These are phyloP conservation scores for Omphalotus olearius DNA, from an alignment of 1,284 basidiomycete genomes.

Conservation along the genomic window DNA sequence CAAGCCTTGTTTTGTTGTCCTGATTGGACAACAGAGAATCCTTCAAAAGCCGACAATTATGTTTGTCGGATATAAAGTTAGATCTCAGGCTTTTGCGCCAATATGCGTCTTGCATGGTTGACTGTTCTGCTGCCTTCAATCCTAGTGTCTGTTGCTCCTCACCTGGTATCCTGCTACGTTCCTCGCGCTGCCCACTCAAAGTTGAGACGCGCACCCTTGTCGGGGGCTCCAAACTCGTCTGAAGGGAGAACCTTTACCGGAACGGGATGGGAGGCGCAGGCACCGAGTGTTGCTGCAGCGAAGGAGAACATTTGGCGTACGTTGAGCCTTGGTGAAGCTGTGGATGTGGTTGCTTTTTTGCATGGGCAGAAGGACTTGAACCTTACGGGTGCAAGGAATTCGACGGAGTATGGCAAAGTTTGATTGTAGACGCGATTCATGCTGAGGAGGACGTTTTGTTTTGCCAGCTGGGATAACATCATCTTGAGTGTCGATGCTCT, in stretches of 20 bases:
- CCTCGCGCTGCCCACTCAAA: constrained; percentile 5
- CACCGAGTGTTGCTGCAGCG: constrained; percentile 1
- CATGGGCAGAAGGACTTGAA: constrained; percentile 18
- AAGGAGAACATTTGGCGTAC: constrained; percentile 6
- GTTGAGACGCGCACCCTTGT: constrained; percentile 2
- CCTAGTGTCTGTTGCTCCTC: not conserved
- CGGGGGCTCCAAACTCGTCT: not conserved
- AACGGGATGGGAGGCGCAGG: constrained; percentile 4
- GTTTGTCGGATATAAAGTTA: too few relatives aligned
- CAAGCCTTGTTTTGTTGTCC: too few relatives aligned
- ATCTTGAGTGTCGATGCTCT: constrained; percentile 18
- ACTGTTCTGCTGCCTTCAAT: not conserved
- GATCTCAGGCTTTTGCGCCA: too few relatives aligned
- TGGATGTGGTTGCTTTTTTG: constrained; percentile 13
- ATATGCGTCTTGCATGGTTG: not conserved
- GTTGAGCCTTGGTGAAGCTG: constrained; percentile 5
- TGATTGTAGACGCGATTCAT: too few relatives aligned
- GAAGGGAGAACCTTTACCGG: constrained; percentile 5
- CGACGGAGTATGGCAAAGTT: constrained; percentile 4
- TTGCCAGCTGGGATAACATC: constrained; percentile 18
- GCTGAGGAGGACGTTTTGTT: not conserved
- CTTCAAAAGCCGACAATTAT: too few relatives aligned
- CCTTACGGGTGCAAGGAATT: constrained; percentile 16
- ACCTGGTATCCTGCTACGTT: not conserved
- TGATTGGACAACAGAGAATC: too few relatives aligned